Base-by-base conservation (phyloP, 768 basidiomycete genomes). In the Inosperma sp. region DNA sequence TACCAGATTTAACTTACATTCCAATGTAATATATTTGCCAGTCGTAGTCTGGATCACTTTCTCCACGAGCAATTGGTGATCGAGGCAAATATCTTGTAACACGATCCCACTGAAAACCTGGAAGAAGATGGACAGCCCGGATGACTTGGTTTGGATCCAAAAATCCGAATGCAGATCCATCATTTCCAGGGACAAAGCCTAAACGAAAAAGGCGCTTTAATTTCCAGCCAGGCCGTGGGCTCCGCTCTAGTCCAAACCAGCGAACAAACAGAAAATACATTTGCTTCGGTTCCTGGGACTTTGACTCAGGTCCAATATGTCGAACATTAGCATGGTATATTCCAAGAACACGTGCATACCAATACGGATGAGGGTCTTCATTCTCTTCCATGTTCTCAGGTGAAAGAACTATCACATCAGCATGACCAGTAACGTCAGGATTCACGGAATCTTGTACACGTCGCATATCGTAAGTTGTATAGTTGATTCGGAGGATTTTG, bases 381-480 rank as follows among this genome's bases (percentile, higher is more conserved):
- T 23, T 53, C 0, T 51, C 60, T 16, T 46, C 49, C 0, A 25
- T 42, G 2, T 52, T 56, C 1, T 59, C 62, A 0, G 62, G 59
- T 44, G 61, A 56, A 0, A 46, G 51, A 4, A 64, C 51, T 57
- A 67, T 72, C 3, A 78, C 43, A 21, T 75, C 61, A 1, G 62
- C 30, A 10, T 72, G 64, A 4, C 42, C 42, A 5, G 25, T 21
- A 0, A 60, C 67, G 0, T 55, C n/a, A 1, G 68, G 61, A 21
- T 74, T 73, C 27, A 77, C 49, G 0, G 62, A 51, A 50, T 79
- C 76, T 49, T 76, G 72, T 2, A 55, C 53, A 0, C 71, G 59
- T 14, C 65, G 66, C 10, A 72, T 36, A 55, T 77, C 70, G 55
- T 76, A 77, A 0, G 69, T 71, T 0, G 70, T 74, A 53, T 71